Evolutionary conservation across 768 basidiomycete genomes (phyloP), one percentile per base, ranked within the genome.

Genomic region (Saitozyma sp.): DNA sequence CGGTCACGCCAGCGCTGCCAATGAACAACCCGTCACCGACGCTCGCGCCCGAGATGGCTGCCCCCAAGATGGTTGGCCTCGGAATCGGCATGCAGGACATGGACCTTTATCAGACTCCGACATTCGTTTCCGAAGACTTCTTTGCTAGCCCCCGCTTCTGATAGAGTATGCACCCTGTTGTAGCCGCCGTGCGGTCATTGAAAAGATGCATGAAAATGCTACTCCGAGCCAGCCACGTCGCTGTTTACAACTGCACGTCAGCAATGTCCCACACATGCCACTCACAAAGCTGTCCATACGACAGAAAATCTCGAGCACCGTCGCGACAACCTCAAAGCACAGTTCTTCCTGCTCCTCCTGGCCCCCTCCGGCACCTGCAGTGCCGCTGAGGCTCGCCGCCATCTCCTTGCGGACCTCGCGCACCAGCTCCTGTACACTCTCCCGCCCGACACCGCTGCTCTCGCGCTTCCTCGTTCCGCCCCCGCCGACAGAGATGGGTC

Each of bases 251-350:
- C 29, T 29, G 29, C 29, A 29, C 29, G 29, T 29, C 29, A 29
- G 29, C 29, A 5, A 2, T 55, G n/a, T 55, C 9, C 20, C 40
- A 42, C 16, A 45, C 56, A 8, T n/a, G 48, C 43, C 8, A 68
- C 74, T 69, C 57, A 92, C 82, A 74, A 92, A 78, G 63, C 90
- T 92, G 81, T 97, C 93, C 80, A 97, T 85, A 79, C 92, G 89
- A 56, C 89, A 89, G 66, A 96, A 85, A 50, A 97, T 93, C 82
- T 96, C 92, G 64, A 98, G 80, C 42, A 97, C 93, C 0, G 91
- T 92, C 6, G 91, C 91, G 9, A 98, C 82, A 56, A 97, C 83
- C 83, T 99, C 96, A 68, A 96, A 90, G 51, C 87, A 87, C 50
- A 89, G 79, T 78, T 98, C 95, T 60, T 79, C 77, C 63, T 75